Base-by-base conservation (phyloP, 805 yeast species). In the Candida nemodendra region DNA sequence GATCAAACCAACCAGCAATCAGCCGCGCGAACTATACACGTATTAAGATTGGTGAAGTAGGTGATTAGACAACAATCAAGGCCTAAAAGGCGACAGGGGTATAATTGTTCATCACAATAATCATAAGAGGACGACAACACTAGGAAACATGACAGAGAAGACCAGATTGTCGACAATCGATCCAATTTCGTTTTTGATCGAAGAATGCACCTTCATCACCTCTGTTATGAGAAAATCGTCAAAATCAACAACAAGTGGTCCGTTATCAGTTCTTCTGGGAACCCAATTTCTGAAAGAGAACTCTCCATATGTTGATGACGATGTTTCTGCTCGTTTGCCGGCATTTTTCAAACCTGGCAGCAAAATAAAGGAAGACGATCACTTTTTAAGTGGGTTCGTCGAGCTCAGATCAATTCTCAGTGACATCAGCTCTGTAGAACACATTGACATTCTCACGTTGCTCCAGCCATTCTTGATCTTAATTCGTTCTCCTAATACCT, bases 171-270 rank as follows among this genome's bases (percentile, higher is more conserved):
- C 61, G 13, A 52, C 91, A 6, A 71, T 85, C 35, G 90, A 86
- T 60, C 85, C 95, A 11, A 74, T 83, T 39, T 84, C 95, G 2
- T 78, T 91, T 50, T 84, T 88, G 48, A 80, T 88, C 44, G 84
- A 85, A 56, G 98, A 93, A 66, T 88, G 96, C 60, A 84, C 87
- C 54, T 73, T 81, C 40, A 76, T 93, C 36, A 78, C 91, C 14
- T 81, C 95, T 14, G 89, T 93, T 16, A 88, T 93, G 95, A 72
- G 97, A 38, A 89, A 88, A 56, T 73, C 85, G 46, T 77, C 89
- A 56, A 78, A 85, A 46, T 83, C 84, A 49, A 76, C 84, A 34
- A 36, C 42, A 5, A 36, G 43, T n/a, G 73, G 82, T 5, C 87
- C 89, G 2, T 93, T 90, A 26, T 91, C 96, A 8, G 87, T 95